Evolutionary conservation across 805 yeast species (phyloP), one percentile per base, ranked within the genome.

Genomic region (Maudiozyma barnettii): DNA sequence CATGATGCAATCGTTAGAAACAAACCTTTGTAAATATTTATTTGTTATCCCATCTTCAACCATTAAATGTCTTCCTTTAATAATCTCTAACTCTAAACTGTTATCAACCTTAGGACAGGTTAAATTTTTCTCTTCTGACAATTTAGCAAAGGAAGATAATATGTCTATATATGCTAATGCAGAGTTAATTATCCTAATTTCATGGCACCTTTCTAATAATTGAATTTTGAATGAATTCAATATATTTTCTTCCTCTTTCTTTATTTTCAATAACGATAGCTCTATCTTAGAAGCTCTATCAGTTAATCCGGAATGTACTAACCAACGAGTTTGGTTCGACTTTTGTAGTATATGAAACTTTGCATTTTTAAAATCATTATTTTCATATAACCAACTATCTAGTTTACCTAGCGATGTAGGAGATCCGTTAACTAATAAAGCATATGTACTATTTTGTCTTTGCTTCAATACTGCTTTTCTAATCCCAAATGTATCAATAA

Each of bases 41-140:
- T 67, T 61, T 41, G 67, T 72, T 46, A 85, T 67, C 1, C 87
- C 86, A 31, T 80, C 77, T 58, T 91, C 97, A 2, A 91, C 98
- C 14, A 88, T 89, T 13, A 86, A 59, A 63, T 93, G 98, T 29
- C 96, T 70, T 0, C 98, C 98, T 1, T 71, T 75, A 1, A 58
- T 58, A 9, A 89, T 75, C 0, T 73, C 68, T 4, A 83, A 68
- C 18, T 60, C 66, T 0, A 72, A 67, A 2, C 76, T 67, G 1
- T 74, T 65, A 30, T 75, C 74, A 20, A 91, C 66, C 9, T 55
- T 67, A 0, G 99, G 99, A 45, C 86, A 67, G 0, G 75, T 79
- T 42, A 89, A 71, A 30, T 76, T 68, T 50, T 75, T 76, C 54
- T 87, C 95, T n/a, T 64, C 60, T 0, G 97, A 83, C 14, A 90